Evolutionary conservation across 2,329 filamentous ascomycete species (phyloP).

Genomic region (Rhynchosporium agropyri): DNA sequence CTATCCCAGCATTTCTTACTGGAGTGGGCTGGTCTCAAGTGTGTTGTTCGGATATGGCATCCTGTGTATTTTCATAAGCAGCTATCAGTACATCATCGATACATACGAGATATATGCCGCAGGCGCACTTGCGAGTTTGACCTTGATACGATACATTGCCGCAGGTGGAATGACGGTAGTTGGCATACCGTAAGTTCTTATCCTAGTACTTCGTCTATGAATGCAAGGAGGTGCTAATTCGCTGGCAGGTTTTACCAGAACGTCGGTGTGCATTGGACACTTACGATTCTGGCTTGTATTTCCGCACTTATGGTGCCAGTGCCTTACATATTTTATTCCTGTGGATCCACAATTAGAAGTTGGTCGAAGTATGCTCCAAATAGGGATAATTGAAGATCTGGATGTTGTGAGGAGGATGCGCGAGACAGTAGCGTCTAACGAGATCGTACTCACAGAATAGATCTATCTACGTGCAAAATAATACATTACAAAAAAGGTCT

Average conservation of each 20-base stretch:
- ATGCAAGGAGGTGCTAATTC: constrained; percentile 2
- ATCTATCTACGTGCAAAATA: too few relatives aligned
- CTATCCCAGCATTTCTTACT: constrained; percentile 43
- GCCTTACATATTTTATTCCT: constrained; percentile 30
- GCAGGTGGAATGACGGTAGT: constrained; percentile 31
- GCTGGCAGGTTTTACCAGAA: constrained; percentile 29
- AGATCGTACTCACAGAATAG: background rate
- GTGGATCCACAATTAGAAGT: constrained; percentile 31
- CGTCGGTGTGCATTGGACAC: constrained; percentile 33
- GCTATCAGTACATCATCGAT: constrained; percentile 32
- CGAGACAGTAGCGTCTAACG: background rate
- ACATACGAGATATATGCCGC: constrained; percentile 30
- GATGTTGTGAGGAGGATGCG: background rate
- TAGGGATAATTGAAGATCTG: constrained; percentile 1
- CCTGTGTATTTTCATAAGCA: constrained; percentile 46
- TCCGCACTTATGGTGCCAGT: constrained; percentile 32
- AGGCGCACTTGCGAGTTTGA: constrained; percentile 24
- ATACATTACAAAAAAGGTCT: too few relatives aligned
- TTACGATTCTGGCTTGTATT: constrained; percentile 31
- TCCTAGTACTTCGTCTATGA: constrained; percentile 48
- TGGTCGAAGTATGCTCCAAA: constrained; percentile 31
- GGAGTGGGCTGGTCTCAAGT: constrained; percentile 47
- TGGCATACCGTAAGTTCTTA: constrained; percentile 37
- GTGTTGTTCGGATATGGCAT: constrained; percentile 49
- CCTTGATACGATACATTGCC: constrained; percentile 29